Conservation (phyloP, 495 filamentous ascomycete genomes). For the Physcia stellaris region DNA sequence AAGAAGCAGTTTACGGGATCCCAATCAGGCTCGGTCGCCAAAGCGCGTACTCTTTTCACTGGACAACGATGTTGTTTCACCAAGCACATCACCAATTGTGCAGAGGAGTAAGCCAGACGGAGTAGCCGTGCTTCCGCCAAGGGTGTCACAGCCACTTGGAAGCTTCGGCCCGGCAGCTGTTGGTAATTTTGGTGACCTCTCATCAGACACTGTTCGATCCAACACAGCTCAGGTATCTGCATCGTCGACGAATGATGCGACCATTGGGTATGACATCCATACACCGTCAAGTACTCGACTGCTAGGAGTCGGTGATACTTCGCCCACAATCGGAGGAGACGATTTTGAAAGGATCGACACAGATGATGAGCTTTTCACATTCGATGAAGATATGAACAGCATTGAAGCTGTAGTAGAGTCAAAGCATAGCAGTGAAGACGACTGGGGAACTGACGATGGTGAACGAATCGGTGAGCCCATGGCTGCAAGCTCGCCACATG, state of each 20-base stretch:
- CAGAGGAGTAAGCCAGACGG: constrained; percentile 5
- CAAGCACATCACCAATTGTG: constrained; percentile 11
- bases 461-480: constrained; percentile 1
- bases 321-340: constrained; percentile 7
- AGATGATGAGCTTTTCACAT: constrained; percentile 16
- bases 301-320: not conserved
- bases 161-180: not conserved
- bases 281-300: not conserved
- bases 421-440: constrained; percentile 5
- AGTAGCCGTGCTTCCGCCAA: too few relatives aligned
- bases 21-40: constrained; percentile 14
- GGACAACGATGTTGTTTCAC: constrained; percentile 13
- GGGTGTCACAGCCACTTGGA: not conserved
- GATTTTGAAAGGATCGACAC: constrained; percentile 10
- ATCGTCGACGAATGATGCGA: not conserved
- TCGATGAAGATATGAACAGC: constrained; percentile 12
- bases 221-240: not conserved
- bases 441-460: not conserved
- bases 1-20: constrained; percentile 15
- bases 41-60: constrained; percentile 17
- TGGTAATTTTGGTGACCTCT: not conserved
- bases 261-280: too few relatives aligned
- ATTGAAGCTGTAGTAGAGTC: not conserved
- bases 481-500: constrained; percentile 11
- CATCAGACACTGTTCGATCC: not conserved